Evolutionary conservation across 768 basidiomycete species (phyloP), one percentile per base, ranked within the genome.

Genomic region (Leccinum barrowsii): DNA sequence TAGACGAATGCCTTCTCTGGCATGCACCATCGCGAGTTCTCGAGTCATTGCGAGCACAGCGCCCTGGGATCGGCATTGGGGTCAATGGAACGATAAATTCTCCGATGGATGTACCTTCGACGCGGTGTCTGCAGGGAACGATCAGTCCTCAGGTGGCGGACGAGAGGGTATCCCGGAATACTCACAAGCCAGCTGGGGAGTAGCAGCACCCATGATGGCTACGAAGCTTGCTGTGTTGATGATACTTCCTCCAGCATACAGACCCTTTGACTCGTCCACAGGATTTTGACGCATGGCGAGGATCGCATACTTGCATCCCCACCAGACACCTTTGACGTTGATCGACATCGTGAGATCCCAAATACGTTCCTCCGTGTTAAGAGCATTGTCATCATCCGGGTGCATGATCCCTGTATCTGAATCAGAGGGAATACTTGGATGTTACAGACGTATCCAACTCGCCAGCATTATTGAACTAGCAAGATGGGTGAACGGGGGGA

Each of bases 241-340:
- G 77, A 99, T 95, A 66, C 91, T 93, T 58, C 92, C 92, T 48
- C 92, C 92, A 11, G 78, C 76, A 67, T 82, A 87, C 12, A 98
- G 82, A 4, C 91, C 90, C 73, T 88, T 92, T 60, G 82, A 76
- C 59, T 82, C 81, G 58, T 98, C 94, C 49, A 84, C 84, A 11
- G 92, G 84, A 75, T 99, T 99, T 61, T 92, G 75, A 59, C 92
- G 87, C 96, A 99, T 99, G 37, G 97, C 97, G 53, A 88, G 78
- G 69, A 99, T 95, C 5, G 96, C 97, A 68, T 98, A 88, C 76
- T 98, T 98, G 81, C 90, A 95, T 32, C 97, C 97, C 87, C 89
- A 99, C 97, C 96, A 98, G 59, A 98, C 97, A 53, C 97, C 97
- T 76, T 98, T 99, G 69, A 96, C 84, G 73, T 98, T 98, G 78